Percentiles rank a stretch among this genome's conserved stretches.
These are phyloP conservation scores for Metarhizium album DNA, from an alignment of 2,329 filamentous ascomycete species.

Conservation along the genomic window DNA sequence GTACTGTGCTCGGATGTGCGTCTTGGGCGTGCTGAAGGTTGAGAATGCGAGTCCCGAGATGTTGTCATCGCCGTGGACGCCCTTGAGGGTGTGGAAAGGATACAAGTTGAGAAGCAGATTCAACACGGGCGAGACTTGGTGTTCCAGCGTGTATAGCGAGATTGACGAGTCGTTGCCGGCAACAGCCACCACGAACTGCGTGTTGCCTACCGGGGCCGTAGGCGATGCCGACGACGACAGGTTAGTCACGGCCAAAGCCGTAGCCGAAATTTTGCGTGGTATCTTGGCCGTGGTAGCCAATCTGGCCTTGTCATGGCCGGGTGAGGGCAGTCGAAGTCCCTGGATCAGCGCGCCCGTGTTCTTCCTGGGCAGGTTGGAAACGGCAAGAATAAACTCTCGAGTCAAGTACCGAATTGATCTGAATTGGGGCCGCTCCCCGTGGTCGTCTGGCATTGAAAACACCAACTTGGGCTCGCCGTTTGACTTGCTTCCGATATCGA, in stretches of 20 bases:
- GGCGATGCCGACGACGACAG: slow-evolving; percentile 46
- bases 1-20: slow-evolving; percentile 23
- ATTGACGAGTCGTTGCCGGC: slow-evolving; percentile 73
- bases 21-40: slow-evolving; percentile 43
- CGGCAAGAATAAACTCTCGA: slow-evolving; percentile 44
- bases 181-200: slow-evolving; percentile 72
- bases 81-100: slow-evolving; percentile 40
- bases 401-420: slow-evolving; percentile 49
- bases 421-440: slow-evolving; percentile 38
- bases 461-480: slow-evolving; percentile 38
- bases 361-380: slow-evolving; percentile 47
- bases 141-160: slow-evolving; percentile 66
- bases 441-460: slow-evolving; percentile 44
- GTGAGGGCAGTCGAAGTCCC: slow-evolving; percentile 41
- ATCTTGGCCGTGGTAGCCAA: slow-evolving; percentile 46
- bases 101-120: slow-evolving; percentile 42
- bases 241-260: slow-evolving; percentile 65
- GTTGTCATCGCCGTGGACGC: slow-evolving; percentile 41
- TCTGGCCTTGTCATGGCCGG: slow-evolving; percentile 29
- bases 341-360: slow-evolving; percentile 43
- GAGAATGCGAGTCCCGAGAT: slow-evolving; percentile 52
- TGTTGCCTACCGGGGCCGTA: slow-evolving; percentile 43
- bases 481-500: slow-evolving; percentile 43
- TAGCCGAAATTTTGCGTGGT: slow-evolving; percentile 58
- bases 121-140: slow-evolving; percentile 35